These are phyloP conservation scores for Alternaria gaisen DNA, from an alignment of 2,329 filamentous ascomycete genomes.

Conservation along the genomic window DNA sequence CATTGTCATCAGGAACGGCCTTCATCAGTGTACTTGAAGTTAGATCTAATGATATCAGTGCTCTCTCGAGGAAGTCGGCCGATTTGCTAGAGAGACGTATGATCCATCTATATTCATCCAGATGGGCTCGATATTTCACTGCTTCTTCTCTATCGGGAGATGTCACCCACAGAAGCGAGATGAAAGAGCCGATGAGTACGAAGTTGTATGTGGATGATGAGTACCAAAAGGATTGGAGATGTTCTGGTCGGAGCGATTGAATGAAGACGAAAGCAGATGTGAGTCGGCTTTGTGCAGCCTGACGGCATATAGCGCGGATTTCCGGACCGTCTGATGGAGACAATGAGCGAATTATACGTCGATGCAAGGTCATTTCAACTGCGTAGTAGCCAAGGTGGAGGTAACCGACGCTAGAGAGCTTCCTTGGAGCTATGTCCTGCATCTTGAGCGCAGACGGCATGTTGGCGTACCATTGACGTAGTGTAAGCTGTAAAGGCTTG, in stretches of 20 bases:
- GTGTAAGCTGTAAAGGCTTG: constrained; percentile 62
- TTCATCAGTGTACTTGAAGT: not conserved
- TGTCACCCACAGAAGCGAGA: constrained; percentile 52
- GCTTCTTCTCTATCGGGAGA: constrained; percentile 46
- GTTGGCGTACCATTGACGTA: constrained; percentile 63
- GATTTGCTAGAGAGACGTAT: constrained; percentile 54
- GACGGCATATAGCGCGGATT: constrained; percentile 51
- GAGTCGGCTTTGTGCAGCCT: constrained; percentile 55
- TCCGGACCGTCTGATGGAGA: constrained; percentile 39
- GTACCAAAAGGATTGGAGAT: constrained; percentile 60
- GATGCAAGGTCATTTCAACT: constrained; percentile 57
- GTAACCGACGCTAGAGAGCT: constrained; percentile 48
- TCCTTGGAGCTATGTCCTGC: constrained; percentile 51
- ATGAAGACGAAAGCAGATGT: constrained; percentile 57
- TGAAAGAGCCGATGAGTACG: constrained; percentile 54
- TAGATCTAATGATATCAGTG: constrained; percentile 37
- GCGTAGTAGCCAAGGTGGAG: constrained; percentile 58
- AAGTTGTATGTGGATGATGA: constrained; percentile 56
- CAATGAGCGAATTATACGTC: constrained; percentile 52
- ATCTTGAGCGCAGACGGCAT: constrained; percentile 60
- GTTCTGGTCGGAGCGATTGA: constrained; percentile 55
- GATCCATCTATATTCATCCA: constrained; percentile 55
- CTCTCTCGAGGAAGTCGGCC: constrained; percentile 55
- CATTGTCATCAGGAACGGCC: not conserved
- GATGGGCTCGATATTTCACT: constrained; percentile 45